Evolutionary conservation across 352 stramenopile genomes (phyloP), one percentile per base, ranked within the genome.

Genomic region (Hyaloperonospora arabidopsidis): DNA sequence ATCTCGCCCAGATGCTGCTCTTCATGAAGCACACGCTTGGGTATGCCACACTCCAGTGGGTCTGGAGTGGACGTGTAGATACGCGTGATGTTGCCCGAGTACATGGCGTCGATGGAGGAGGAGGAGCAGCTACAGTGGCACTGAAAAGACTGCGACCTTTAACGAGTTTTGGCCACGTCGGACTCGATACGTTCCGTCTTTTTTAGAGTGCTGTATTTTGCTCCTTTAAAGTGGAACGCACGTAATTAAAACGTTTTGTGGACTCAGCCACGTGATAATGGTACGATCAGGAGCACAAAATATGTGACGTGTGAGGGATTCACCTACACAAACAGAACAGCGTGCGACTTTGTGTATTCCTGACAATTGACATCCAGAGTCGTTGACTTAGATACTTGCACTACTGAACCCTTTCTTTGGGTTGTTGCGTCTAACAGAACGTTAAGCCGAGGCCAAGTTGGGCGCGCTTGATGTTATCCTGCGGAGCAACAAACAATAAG

Each of bases 391-490:
- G 25, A 8, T 23, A 15, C 39, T 23, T 17, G 17, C 12, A n/a
- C 18, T 45, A 17, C 41, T 43, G 28, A 17, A 32, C 22, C 10
- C 41, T 54, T 17, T 54, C 25, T 71, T 52, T 66, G 66, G 21
- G 28, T 55, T 25, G 29, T 15, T 22, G 38, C 35, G 51, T 63
- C 67, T 90, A 93, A 38, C 73, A 87, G 64, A 93, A 93, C 6
- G 81, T 87, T 60, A 93, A 75, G 46, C 84, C 79, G 21, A 93
- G 77, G 45, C 84, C 84, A 61, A 93, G 73, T 61, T 93, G 84
- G 47, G 77, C 79, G 22, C 79, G 84, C 61, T 93, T 93, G 64
- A 91, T 75, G 59, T 87, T 87, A 70, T 93, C 84, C 80, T 93
- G 57, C 49, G 47, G n/a, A 52, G 7, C n/a, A 45, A 1, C 8